Evolutionary conservation across 2,329 filamentous ascomycete species (phyloP).

Genomic region (Talaromyces amestolkiae): DNA sequence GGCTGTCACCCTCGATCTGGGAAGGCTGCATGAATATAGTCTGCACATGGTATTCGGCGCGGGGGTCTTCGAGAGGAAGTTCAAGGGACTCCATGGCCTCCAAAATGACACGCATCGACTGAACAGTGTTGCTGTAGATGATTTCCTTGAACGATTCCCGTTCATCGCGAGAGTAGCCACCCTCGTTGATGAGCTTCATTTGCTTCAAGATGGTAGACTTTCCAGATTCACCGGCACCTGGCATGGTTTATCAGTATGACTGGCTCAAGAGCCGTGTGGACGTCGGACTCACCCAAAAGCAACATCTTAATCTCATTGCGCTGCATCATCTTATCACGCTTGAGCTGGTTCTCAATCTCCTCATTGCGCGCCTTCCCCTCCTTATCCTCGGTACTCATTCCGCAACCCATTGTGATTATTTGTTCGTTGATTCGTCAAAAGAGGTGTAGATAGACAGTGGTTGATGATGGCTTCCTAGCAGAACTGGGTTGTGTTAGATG

Average conservation of each 20-base stretch:
- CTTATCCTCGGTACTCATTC: conserved; percentile 99
- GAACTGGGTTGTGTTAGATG: conserved; percentile 10
- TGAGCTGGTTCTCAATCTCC: conserved; percentile 99
- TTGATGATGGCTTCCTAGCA: neutral
- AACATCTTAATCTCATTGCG: conserved; percentile 99
- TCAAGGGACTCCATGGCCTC: conserved; percentile 68
- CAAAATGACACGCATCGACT: conserved; percentile 68
- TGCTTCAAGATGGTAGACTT: conserved; percentile 94
- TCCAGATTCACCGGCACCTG: conserved; percentile 95
- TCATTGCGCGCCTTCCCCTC: conserved; percentile 99
- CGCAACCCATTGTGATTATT: conserved; percentile 87
- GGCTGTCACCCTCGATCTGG: conserved; percentile 91
- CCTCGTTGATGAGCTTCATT: conserved; percentile 99
- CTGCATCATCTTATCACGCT: conserved; percentile 97
- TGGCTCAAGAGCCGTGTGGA: neutral
- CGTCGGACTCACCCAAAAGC: conserved; percentile 75
- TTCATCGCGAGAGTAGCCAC: conserved; percentile 92
- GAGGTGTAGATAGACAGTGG: neutral
- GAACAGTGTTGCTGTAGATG: conserved; percentile 69
- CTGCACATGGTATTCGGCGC: conserved; percentile 95
- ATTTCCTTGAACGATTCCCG: conserved; percentile 69
- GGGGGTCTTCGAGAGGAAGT: conserved; percentile 83
- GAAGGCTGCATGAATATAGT: conserved; percentile 98
- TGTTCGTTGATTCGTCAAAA: conserved; percentile 21
- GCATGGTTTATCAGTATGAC: neutral